These are phyloP conservation scores for Termitomyces sp. DNA, from an alignment of 768 basidiomycete species.

Conservation along the genomic window DNA sequence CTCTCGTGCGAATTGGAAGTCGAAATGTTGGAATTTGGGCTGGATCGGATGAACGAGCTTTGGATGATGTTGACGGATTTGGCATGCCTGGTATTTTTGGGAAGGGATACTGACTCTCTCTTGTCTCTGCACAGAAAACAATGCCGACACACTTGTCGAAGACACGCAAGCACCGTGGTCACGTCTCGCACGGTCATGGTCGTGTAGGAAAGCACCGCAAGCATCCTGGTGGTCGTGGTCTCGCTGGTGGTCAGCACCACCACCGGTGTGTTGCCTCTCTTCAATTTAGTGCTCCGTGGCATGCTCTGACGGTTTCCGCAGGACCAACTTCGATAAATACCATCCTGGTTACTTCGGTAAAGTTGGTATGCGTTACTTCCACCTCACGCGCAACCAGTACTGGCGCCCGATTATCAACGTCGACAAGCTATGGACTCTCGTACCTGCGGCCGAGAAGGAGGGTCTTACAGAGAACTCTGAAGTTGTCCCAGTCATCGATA, in stretches of 20 bases:
- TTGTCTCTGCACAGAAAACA: constrained; percentile 29
- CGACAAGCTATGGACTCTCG: constrained; percentile 94
- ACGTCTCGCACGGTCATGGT: constrained; percentile 99
- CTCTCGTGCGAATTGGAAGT: constrained; percentile 11
- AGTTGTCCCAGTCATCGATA: constrained; percentile 95
- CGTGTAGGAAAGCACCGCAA: constrained; percentile 99
- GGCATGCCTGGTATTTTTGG: constrained; percentile 15
- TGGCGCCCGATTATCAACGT: constrained; percentile 98
- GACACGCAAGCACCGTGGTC: constrained; percentile 98
- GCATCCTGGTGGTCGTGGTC: constrained; percentile 99
- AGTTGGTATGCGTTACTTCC: constrained; percentile 99
- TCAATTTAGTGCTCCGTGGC: neutral
- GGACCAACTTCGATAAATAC: constrained; percentile 98
- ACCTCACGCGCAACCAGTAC: constrained; percentile 83
- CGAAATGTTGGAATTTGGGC: constrained; percentile 26
- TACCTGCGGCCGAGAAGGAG: constrained; percentile 81
- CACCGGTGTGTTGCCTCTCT: constrained; percentile 69
- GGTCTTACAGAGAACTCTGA: constrained; percentile 69
- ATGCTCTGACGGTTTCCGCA: constrained; percentile 22
- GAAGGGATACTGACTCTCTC: constrained; percentile 16
- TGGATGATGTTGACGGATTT: constrained; percentile 47
- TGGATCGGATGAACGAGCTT: constrained; percentile 32
- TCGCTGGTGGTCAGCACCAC: constrained; percentile 99
- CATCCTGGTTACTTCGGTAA: constrained; percentile 99
- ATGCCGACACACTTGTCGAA: constrained; percentile 98